phyloP scores from a whole-genome alignment of 176 grass and related monocot genomes.

The Triticum turgidum region DNA sequence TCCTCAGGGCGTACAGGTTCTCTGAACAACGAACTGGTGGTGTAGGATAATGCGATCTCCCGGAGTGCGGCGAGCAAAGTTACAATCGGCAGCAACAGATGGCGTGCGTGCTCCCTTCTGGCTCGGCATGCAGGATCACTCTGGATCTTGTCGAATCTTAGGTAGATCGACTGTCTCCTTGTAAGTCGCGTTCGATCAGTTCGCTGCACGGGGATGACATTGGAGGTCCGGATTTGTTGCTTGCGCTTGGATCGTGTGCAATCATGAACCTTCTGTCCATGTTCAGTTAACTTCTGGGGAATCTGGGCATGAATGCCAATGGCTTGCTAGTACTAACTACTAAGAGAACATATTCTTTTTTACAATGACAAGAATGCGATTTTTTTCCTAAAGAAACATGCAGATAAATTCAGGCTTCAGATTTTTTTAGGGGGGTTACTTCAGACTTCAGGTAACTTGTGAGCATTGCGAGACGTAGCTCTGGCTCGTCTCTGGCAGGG shows the following conservation, averaged over 20 bases:
- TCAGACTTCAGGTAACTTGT: too few species aligned
- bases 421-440: too few species aligned
- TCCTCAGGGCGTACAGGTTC: conserved; percentile 28
- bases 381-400: too few species aligned
- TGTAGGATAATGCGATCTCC: background rate
- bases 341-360: too few species aligned
- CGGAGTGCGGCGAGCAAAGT: background rate
- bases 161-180: conserved; percentile 22
- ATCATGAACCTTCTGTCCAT: too few species aligned
- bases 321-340: too few species aligned
- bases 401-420: too few species aligned
- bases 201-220: conserved; percentile 1
- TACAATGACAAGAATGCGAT: too few species aligned
- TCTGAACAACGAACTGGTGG: conserved; percentile 35
- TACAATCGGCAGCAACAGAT: background rate
- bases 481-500: too few species aligned
- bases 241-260: too few species aligned
- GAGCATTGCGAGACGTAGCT: too few species aligned
- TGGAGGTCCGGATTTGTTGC: conserved; percentile 9
- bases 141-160: conserved; percentile 38
- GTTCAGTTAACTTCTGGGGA: too few species aligned
- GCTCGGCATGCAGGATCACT: background rate
- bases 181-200: background rate
- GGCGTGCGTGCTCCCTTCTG: background rate
- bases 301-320: background rate